These are phyloP conservation scores for Dactylellina leptospora DNA, from an alignment of 2,329 filamentous ascomycete species.

Conservation along the genomic window DNA sequence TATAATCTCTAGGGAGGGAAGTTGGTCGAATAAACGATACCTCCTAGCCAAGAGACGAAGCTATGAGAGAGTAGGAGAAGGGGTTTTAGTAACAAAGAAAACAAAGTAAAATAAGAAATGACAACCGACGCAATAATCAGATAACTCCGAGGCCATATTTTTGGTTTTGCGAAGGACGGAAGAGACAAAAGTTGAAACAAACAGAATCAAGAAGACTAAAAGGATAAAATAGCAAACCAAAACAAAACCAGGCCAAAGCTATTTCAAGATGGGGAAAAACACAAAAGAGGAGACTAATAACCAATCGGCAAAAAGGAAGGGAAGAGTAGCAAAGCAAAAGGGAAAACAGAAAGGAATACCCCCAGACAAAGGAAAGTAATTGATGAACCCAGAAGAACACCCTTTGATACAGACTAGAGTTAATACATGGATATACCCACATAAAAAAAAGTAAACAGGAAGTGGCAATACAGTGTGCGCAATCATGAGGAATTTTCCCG, in stretches of 20 bases:
- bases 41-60: background rate
- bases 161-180: conserved; percentile 20
- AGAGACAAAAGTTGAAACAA: conserved; percentile 9
- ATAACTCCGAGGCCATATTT: conserved; percentile 51
- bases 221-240: conserved; percentile 38
- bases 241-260: background rate
- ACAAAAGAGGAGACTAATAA: conserved; percentile 18
- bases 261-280: conserved; percentile 14
- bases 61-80: background rate
- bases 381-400: conserved; percentile 39
- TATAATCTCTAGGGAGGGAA: background rate
- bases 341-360: conserved; percentile 37
- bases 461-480: conserved; percentile 38
- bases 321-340: conserved; percentile 29
- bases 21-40: conserved; percentile 12
- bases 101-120: conserved; percentile 11
- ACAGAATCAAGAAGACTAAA: conserved; percentile 16
- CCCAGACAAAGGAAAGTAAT: conserved; percentile 46
- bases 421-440: conserved; percentile 48
- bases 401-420: conserved; percentile 47
- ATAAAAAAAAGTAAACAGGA: conserved; percentile 15
- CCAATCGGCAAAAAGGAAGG: conserved; percentile 27
- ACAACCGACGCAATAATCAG: conserved; percentile 27
- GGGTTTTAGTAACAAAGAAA: conserved; percentile 5
- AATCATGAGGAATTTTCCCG: conserved; percentile 54